Evolutionary conservation across 352 stramenopile genomes (phyloP).

Genomic region (Globisporangium rhizosaccharum): DNA sequence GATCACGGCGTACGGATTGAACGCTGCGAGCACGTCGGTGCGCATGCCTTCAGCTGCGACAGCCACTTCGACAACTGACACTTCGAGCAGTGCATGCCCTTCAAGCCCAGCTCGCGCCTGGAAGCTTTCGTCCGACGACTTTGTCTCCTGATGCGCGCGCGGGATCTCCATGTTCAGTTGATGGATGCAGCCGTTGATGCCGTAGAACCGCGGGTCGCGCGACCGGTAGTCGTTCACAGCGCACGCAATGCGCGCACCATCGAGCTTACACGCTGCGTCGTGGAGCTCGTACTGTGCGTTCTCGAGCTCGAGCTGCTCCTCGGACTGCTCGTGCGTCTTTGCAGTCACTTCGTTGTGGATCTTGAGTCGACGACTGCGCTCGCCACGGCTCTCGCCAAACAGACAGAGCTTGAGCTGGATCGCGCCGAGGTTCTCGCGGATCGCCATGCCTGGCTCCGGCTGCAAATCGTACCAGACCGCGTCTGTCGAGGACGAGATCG

Average conservation of each 20-base stretch:
- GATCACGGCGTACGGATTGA: conserved; percentile 57
- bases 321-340: conserved; percentile 55
- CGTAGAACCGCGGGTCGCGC: conserved; percentile 67
- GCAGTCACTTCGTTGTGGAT: conserved; percentile 49
- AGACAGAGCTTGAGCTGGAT: conserved; percentile 51
- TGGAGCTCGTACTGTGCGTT: conserved; percentile 60
- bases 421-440: conserved; percentile 39
- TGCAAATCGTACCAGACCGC: conserved; percentile 46
- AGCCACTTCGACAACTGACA: conserved; percentile 37
- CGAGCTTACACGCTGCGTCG: conserved; percentile 61
- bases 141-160: conserved; percentile 46
- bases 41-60: conserved; percentile 21
- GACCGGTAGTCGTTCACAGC: conserved; percentile 55
- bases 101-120: conserved; percentile 46
- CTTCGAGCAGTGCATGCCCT: conserved; percentile 52
- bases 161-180: conserved; percentile 57
- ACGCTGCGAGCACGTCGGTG: conserved; percentile 16
- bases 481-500: conserved; percentile 41
- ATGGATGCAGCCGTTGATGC: conserved; percentile 75
- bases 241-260: conserved; percentile 61
- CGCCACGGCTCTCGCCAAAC: conserved; percentile 54
- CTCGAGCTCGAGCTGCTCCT: conserved; percentile 60
- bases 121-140: conserved; percentile 52
- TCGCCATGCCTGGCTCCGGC: conserved; percentile 36
- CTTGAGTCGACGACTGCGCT: conserved; percentile 38